Evolutionary conservation across 306 rosid genomes (phyloP), one percentile per base, ranked within the genome.

Genomic region (Acacia confusa): DNA sequence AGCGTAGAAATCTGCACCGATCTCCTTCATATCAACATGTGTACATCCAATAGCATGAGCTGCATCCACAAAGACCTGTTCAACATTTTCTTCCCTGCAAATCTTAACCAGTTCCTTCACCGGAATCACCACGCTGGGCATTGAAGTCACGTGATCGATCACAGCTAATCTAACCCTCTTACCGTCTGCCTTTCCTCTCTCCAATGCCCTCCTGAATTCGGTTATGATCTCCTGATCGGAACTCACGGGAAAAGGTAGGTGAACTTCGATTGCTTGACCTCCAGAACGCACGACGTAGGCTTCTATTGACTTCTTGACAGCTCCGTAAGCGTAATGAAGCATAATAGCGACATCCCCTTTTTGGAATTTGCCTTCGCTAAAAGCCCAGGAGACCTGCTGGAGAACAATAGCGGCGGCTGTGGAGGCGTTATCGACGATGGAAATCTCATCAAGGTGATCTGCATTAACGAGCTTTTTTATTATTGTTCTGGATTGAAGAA

Each of bases 21-120:
- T 91, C 17, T 82, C 92, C 73, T 90, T 82, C 97, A 91, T 88
- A 53, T 93, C 92, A 34, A 93, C 87, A 44, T 84, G 87, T 50
- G 91, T 91, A 76, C 97, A 93, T 45, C 97, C 97, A 70, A 93
- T 87, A 28, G 87, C 92, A 74, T 93, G 97, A 8, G 97, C 97
- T 16, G 97, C 97, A 65, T 93, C 97, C 0, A 93, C 92, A 57
- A 91, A 91, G 47, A 93, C 90, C 73, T 88, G 94, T 43, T 93
- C 94, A 65, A 93, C 97, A 0, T 90, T 92, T 70, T 91, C 97
- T 60, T 90, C 93, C 81, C 97, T 83, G 75, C 97, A 93, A 75
- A 93, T 91, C 76, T 72, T 76, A 77, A 93, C 93, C 75, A 93
- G 79, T 47, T 93, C 91, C 86, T 85, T 87, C 10, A 91, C 85